Evolutionary conservation across 768 basidiomycete genomes (phyloP).

Genomic region (Boletus vermiculosoides): DNA sequence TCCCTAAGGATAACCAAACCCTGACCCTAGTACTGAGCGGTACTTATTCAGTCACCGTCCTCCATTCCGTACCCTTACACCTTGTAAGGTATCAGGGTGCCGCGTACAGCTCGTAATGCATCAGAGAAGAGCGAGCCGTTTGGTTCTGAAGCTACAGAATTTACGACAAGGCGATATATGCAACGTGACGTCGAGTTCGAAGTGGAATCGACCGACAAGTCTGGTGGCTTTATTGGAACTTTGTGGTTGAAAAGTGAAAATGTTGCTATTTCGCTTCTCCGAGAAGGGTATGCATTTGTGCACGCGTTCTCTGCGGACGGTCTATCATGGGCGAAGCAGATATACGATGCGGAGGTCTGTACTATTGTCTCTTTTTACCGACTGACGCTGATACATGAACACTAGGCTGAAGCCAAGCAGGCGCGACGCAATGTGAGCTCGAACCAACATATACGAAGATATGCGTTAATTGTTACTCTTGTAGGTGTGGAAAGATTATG

Average conservation of each 20-base stretch:
- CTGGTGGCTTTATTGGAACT: conserved; percentile 91
- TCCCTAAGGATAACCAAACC: conserved; percentile 91
- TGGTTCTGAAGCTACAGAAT: conserved; percentile 80
- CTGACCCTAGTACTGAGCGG: conserved; percentile 90
- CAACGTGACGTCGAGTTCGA: conserved; percentile 95
- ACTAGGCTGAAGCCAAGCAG: conserved; percentile 76
- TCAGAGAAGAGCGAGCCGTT: conserved; percentile 89
- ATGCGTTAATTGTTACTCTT: not conserved
- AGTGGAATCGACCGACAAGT: conserved; percentile 87
- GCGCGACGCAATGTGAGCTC: conserved; percentile 71
- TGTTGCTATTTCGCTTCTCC: conserved; percentile 76
- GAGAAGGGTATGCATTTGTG: conserved; percentile 85
- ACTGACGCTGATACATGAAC: conserved; percentile 5
- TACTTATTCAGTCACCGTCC: conserved; percentile 23
- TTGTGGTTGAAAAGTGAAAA: conserved; percentile 86
- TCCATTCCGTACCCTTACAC: conserved; percentile 5
- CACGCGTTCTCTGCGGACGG: conserved; percentile 86
- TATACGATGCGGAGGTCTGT: conserved; percentile 80
- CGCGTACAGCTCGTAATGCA: conserved; percentile 75
- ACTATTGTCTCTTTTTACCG: conserved; percentile 1
- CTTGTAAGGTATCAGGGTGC: conserved; percentile 80
- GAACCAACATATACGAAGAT: not conserved
- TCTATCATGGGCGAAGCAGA: conserved; percentile 73
- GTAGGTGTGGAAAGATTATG: conserved; percentile 86
- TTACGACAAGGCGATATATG: conserved; percentile 77